Evolutionary conservation across 2,329 filamentous ascomycete genomes (phyloP).

Genomic region (Sporothrix humicola): DNA sequence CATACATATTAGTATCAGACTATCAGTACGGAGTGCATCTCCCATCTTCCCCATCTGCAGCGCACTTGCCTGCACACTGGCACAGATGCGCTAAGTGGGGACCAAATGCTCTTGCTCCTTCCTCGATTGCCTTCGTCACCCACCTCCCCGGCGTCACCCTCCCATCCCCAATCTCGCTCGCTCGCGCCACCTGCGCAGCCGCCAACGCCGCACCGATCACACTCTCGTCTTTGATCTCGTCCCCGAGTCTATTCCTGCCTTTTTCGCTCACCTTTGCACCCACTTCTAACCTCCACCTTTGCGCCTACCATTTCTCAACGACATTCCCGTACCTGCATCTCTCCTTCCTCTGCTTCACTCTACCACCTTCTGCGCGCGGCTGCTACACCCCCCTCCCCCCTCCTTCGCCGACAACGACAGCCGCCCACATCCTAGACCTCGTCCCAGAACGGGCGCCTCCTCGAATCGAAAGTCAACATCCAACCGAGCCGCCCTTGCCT

Average conservation of each 20-base stretch:
- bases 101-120: conserved; percentile 24
- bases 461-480: conserved; percentile 9
- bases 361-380: neutral
- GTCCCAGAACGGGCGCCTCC: conserved; percentile 21
- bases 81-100: conserved; percentile 34
- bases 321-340: neutral
- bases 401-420: conserved; percentile 20
- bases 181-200: conserved; percentile 29
- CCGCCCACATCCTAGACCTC: conserved; percentile 11
- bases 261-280: conserved; percentile 25
- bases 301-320: conserved; percentile 4
- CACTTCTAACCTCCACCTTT: neutral
- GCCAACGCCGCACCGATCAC: conserved; percentile 29
- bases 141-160: conserved; percentile 32
- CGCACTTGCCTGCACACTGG: neutral
- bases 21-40: conserved; percentile 11
- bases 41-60: conserved; percentile 16
- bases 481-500: conserved; percentile 28
- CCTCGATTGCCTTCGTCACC: conserved; percentile 31
- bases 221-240: conserved; percentile 16
- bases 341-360: neutral
- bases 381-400: neutral
- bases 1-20: conserved; percentile 5
- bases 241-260: neutral
- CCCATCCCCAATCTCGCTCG: conserved; percentile 32